Conservation (phyloP, 345 rosid species). For the Gossypium longicalyx region DNA sequence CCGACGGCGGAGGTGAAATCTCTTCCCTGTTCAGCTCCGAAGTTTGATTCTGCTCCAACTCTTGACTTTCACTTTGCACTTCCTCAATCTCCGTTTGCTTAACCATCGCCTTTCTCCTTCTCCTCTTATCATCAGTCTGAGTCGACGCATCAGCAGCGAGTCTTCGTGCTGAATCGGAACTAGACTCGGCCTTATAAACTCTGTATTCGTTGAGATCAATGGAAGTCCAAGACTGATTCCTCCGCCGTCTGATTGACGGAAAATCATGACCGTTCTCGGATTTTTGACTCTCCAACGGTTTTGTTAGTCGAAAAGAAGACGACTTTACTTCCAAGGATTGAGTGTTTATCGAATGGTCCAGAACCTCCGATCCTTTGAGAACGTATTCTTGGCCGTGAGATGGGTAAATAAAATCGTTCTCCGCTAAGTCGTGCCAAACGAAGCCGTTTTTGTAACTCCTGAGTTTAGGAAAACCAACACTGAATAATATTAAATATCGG, state of each 20-base stretch:
- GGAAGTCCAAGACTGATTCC: slow-evolving; percentile 91
- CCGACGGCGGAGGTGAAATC: slow-evolving; percentile 93
- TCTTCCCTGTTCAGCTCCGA: slow-evolving; percentile 69
- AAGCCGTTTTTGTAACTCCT: slow-evolving; percentile 93
- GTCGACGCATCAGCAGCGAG: slow-evolving; percentile 87
- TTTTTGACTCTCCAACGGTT: slow-evolving; percentile 25
- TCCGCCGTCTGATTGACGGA: slow-evolving; percentile 42
- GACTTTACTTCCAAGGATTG: slow-evolving; percentile 41
- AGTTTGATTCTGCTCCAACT: slow-evolving; percentile 29
- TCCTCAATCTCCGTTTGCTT: slow-evolving; percentile 32
- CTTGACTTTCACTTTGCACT: slow-evolving; percentile 23
- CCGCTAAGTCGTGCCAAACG: slow-evolving; percentile 91
- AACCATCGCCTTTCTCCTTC: slow-evolving; percentile 48
- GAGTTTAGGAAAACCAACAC: slow-evolving; percentile 3
- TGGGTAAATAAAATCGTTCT: slow-evolving; percentile 69
- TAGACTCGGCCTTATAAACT: slow-evolving; percentile 64
- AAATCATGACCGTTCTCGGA: slow-evolving; percentile 32
- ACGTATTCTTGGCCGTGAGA: slow-evolving; percentile 85
- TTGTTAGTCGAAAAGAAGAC: slow-evolving; percentile 49
- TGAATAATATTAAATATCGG: slow-evolving; percentile 1
- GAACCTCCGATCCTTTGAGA: slow-evolving; percentile 93
- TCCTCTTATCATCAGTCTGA: slow-evolving; percentile 68
- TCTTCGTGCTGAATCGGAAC: slow-evolving; percentile 44
- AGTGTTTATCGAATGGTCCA: slow-evolving; percentile 38
- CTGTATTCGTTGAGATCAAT: slow-evolving; percentile 76